These are phyloP conservation scores for Malus fusca DNA, from an alignment of 306 rosid species.

Conservation along the genomic window DNA sequence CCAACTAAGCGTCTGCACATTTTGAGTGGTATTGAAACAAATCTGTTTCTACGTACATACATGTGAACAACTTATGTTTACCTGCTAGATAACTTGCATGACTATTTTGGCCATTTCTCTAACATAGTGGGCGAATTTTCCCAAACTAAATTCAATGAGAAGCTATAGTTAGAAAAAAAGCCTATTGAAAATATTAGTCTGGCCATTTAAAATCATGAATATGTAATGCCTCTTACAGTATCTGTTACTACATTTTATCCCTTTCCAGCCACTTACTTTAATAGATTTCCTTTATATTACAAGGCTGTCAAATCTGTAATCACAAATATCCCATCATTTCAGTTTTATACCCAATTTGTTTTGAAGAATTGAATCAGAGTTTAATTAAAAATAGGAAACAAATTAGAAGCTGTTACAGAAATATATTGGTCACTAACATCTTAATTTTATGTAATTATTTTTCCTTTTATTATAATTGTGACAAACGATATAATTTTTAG, in stretches of 20 bases:
- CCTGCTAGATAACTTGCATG: not conserved
- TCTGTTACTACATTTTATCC: not conserved
- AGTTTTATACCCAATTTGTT: not conserved
- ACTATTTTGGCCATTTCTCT: not conserved
- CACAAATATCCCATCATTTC: not conserved
- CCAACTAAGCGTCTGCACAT: constrained; percentile 82
- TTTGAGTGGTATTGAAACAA: constrained; percentile 51
- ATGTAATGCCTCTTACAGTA: not conserved
- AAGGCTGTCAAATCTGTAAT: not conserved
- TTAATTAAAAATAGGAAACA: not conserved
- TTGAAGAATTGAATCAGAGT: not conserved
- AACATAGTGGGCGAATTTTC: not conserved
- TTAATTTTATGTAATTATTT: no score
- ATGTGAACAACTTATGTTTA: not conserved
- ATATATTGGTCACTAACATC: not conserved
- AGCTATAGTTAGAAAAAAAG: not conserved
- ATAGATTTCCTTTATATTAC: not conserved
- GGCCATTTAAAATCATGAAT: not conserved
- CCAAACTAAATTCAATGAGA: not conserved
- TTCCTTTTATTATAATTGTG: no score
- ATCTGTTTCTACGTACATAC: not conserved
- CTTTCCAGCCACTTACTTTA: not conserved
- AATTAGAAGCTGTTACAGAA: not conserved
- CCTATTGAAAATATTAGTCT: not conserved
- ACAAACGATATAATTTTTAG: no score